Evolutionary conservation across 345 rosid species (phyloP), one percentile per base, ranked within the genome.

Genomic region (Eucalyptus albens): DNA sequence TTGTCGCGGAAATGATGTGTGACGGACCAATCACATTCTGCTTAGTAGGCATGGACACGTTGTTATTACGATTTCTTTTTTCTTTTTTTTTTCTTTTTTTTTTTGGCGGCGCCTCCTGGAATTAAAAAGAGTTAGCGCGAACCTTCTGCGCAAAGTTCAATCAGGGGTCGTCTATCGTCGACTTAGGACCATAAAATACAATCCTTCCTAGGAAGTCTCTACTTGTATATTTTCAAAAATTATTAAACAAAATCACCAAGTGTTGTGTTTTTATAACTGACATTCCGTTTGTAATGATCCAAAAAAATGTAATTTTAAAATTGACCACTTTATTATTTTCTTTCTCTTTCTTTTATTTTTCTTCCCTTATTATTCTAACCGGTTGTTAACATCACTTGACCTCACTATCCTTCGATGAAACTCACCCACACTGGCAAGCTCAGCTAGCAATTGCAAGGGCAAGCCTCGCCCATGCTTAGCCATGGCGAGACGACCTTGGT

Each of bases 1-100:
- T 62, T 72, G 55, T 50, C 56, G 45, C 11, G 72, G n/a, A 40
- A 31, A 50, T 86, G 90, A 89, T 33, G 90, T 65, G 86, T 33
- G 27, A 86, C 47, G 69, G 90, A 50, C 90, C 90, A 89, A 89
- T 89, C 86, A 51, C 13, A 69, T 59, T 44, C 50, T 37, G 81
- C 81, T 29, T 6, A 44, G 11, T 50, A n/a, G 88, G 50, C 80
- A 6, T 14, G 45, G 50, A 87, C 88, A 60, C 77, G 88, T 50
- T 87, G 88, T 26, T 37, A 77, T 37, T 15, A n/a, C 27, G 27
- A 4, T 37, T 33, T 33, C 13, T 17, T 69, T 50, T 69, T 50
- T 69, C 4, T 29, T 31, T 31, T 31, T 9, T 3, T 69, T 69
- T 14, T 17, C 5, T 11, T 22, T 22, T 22, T 10, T n/a, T 85